These are phyloP conservation scores for Roridomyces roridus DNA, from an alignment of 768 basidiomycete species.

Conservation along the genomic window DNA sequence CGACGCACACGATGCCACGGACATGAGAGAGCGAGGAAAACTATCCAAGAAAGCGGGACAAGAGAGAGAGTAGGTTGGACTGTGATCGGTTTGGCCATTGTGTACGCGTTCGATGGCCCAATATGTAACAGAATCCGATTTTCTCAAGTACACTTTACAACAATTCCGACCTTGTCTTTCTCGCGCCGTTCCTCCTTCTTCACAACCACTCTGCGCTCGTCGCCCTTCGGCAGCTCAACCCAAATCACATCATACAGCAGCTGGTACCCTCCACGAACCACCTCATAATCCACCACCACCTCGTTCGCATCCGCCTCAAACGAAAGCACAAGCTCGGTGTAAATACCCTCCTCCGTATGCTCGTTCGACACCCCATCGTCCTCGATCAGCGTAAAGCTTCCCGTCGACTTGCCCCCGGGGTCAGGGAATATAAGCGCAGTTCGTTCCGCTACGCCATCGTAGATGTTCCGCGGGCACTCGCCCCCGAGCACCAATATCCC, in stretches of 20 bases:
- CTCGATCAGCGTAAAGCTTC: constrained; percentile 23
- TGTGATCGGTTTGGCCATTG: background rate
- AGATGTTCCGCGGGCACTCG: constrained; percentile 21
- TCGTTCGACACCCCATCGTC: constrained; percentile 25
- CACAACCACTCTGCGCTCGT: constrained; percentile 14
- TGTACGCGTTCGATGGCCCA: no score
- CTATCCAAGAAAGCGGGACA: background rate
- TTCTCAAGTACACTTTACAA: no score
- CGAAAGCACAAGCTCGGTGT: constrained; percentile 22
- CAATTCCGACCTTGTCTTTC: constrained; percentile 10
- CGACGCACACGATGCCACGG: constrained; percentile 1
- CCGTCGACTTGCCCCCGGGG: constrained; percentile 11
- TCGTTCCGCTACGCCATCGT: constrained; percentile 23
- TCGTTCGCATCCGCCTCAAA: constrained; percentile 7
- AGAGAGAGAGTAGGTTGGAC: background rate
- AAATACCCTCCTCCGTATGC: constrained; percentile 15
- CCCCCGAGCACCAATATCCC: constrained; percentile 22
- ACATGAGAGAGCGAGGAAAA: constrained; percentile 12
- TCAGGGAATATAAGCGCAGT: constrained; percentile 24
- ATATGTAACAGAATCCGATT: no score
- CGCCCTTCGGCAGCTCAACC: constrained; percentile 21
- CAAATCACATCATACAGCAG: constrained; percentile 24
- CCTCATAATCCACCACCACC: constrained; percentile 20
- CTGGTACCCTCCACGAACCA: constrained; percentile 17
- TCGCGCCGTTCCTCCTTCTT: constrained; percentile 15